Evolutionary conservation across 441 rosid species (phyloP), one percentile per base, ranked within the genome.

Genomic region (Erodium texanum): DNA sequence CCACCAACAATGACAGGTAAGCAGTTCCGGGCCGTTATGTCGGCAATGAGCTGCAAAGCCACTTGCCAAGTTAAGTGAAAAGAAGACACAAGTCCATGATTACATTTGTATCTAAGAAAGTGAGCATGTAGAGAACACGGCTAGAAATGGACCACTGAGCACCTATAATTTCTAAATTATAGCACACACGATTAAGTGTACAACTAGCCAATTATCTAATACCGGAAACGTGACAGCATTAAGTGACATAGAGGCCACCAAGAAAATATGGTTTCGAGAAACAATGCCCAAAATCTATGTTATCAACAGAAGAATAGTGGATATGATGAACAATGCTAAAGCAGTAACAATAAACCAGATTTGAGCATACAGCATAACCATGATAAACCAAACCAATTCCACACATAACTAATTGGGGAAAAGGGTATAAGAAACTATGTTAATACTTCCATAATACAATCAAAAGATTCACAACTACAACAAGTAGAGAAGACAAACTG

Each of bases 1-100:
- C 99, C 99, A 66, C 97, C 97, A 73, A 89, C 97, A 68, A 93
- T 82, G 59, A 93, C 87, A 0, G 95, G 97, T 71, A 91, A 59
- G 76, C 65, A 74, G 73, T 83, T 76, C 5, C 96, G 93, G 62
- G 93, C 84, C 54, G 71, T 20, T 41, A 91, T 91, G 22, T 80
- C 89, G 59, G 79, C 54, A 64, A 91, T 83, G 14, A 93, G 79
- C 97, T 93, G 92, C 74, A 82, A 78, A 70, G 22, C 9, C 29
- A 76, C 24, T 9, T 10, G 27, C 67, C 43, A 59, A 45, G 64
- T 72, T 36, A 65, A 70, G 36, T 7, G 32, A 4, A 7, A 20
- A 20, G 24, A 50, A 50, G 11, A n/a, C 19, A 18, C 59, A 16
- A n/a, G 20, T 6, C 59, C 59, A 16, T 16, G 59, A 52, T 18